Evolutionary conservation across 306 rosid species (phyloP).

Genomic region (Vigna reflexopilosa): DNA sequence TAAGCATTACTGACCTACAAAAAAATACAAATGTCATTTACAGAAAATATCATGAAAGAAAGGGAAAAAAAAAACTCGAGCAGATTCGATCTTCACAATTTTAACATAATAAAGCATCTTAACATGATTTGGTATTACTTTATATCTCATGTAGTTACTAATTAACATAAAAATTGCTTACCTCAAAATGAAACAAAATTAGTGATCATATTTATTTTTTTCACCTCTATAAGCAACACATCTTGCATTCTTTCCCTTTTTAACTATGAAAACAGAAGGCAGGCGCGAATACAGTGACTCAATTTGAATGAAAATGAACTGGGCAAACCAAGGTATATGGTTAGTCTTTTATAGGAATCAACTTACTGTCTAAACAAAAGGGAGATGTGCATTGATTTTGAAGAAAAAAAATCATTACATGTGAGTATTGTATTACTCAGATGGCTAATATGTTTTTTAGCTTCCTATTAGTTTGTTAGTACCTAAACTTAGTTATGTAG

Average conservation of each 20-base stretch:
- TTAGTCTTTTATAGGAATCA: background rate
- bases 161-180: conserved; percentile 17
- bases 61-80: background rate
- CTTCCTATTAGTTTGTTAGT: too few relatives aligned
- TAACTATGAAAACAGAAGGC: conserved; percentile 16
- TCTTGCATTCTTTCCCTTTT: conserved; percentile 23
- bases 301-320: conserved; percentile 15
- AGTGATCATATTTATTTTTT: background rate
- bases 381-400: background rate
- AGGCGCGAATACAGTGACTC: background rate
- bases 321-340: background rate
- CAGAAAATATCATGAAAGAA: conserved; percentile 19
- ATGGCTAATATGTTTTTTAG: too few relatives aligned
- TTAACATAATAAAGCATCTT: conserved; percentile 30
- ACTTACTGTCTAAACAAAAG: background rate
- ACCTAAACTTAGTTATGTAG: too few relatives aligned
- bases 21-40: conserved; percentile 33
- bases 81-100: conserved; percentile 3
- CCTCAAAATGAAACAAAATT: conserved; percentile 32
- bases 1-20: conserved; percentile 69
- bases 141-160: conserved; percentile 1
- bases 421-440: too few relatives aligned
- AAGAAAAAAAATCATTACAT: background rate
- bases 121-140: conserved; percentile 1
- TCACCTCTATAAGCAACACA: background rate